Conservation (phyloP, 1,139 yeast genomes). For the Kodamaea arcana region DNA sequence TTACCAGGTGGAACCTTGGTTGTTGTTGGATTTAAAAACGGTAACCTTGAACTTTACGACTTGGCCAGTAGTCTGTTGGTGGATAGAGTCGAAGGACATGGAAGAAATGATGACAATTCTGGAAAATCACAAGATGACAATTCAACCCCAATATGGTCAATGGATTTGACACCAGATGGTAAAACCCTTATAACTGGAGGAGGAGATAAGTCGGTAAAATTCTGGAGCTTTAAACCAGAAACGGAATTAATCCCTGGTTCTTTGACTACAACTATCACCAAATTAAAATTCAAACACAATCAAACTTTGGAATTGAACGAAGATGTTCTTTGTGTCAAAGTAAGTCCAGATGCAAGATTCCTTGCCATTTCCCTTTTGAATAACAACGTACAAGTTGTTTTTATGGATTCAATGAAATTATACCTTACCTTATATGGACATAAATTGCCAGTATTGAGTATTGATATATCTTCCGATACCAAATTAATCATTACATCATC, state of each 20-base stretch:
- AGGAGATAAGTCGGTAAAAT: constrained; percentile 83
- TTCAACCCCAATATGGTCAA: constrained; percentile 81
- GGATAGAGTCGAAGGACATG: constrained; percentile 69
- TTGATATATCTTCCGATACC: constrained; percentile 86
- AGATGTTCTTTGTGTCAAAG: constrained; percentile 73
- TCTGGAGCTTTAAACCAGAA: constrained; percentile 79
- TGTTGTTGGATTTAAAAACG: constrained; percentile 87
- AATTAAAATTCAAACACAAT: constrained; percentile 62
- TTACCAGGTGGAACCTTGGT: constrained; percentile 89
- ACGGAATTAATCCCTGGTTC: constrained; percentile 71
- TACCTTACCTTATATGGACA: constrained; percentile 91
- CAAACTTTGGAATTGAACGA: constrained; percentile 83
- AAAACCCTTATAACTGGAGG: constrained; percentile 85
- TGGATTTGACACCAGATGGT: constrained; percentile 86
- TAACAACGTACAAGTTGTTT: constrained; percentile 90
- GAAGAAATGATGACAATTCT: constrained; percentile 12
- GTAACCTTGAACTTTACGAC: constrained; percentile 81
- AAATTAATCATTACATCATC: constrained; percentile 87
- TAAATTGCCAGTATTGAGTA: constrained; percentile 84
- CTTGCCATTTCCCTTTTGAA: constrained; percentile 85
- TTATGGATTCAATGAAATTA: constrained; percentile 79
- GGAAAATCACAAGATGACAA: constrained; percentile 30
- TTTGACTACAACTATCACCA: constrained; percentile 39
- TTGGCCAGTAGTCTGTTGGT: constrained; percentile 73
- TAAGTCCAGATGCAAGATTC: constrained; percentile 77